phyloP scores from a whole-genome alignment of 148 eudicot species.

The Cornus kousa region DNA sequence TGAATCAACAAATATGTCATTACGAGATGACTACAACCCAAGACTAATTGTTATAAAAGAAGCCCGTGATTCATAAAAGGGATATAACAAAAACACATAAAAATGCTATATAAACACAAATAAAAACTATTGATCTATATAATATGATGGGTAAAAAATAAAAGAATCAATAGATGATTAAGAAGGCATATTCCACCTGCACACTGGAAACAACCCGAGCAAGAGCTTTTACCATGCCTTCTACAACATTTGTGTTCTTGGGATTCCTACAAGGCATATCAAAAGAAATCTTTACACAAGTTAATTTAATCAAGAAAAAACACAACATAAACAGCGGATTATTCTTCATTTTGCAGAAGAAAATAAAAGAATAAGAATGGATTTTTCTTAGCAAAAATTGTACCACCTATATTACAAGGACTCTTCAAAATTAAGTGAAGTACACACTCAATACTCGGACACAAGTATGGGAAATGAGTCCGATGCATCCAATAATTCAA shows the following conservation, averaged over 20 bases:
- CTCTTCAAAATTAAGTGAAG: too few species aligned
- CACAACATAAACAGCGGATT: constrained; percentile 1
- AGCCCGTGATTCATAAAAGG: background rate
- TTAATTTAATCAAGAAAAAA: background rate
- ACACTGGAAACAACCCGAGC: constrained; percentile 90
- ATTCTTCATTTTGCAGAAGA: background rate
- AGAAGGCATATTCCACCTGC: constrained; percentile 56
- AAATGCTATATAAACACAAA: background rate
- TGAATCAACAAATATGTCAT: too few species aligned
- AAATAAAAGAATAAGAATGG: background rate
- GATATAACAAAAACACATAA: background rate
- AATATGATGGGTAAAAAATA: background rate
- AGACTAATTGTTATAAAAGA: too few species aligned
- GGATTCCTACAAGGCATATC: constrained; percentile 65
- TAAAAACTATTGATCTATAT: background rate
- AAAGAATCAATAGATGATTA: constrained; percentile 4
- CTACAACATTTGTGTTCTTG: constrained; percentile 87
- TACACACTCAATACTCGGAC: too few species aligned
- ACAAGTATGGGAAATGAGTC: too few species aligned
- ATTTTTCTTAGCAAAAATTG: background rate
- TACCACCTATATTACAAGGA: too few species aligned
- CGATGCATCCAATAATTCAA: too few species aligned
- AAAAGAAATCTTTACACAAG: constrained; percentile 9
- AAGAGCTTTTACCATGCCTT: constrained; percentile 95
- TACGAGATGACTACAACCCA: background rate